Base-by-base conservation (phyloP, 2,329 filamentous ascomycete species). In the Aspergillus proliferans region DNA sequence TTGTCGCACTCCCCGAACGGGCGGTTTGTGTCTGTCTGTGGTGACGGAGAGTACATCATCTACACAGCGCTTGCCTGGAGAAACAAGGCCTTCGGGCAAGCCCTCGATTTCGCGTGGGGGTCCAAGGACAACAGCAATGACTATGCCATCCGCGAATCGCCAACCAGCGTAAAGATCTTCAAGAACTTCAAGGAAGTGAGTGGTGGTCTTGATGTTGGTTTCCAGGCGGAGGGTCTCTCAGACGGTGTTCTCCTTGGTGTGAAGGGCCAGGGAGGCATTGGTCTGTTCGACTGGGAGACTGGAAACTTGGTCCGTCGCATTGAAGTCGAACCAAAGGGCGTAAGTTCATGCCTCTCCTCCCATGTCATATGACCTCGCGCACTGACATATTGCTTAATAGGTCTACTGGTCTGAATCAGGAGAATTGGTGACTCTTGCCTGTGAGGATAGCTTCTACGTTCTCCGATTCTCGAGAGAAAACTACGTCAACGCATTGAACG, bases 391-490 rank as follows among this genome's bases (percentile, higher is more conserved):
- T 9, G 33, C 40, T n/a, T 14, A 30, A 43, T 54, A 86, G 78
- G 87, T 98, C 10, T 96, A 95, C 79, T 98, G 93, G 93, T 96
- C 91, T 3, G 93, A 97, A 63, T 94, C 85, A 57, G 93, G 93
- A 53, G 93, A 98, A 72, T 78, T 98, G 40, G 89, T 97, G 33
- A 82, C 88, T 6, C 82, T 98, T 62, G 91, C 91, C 15, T 97
- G 92, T 65, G 92, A 97, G 50, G 93, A 97, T 65, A 89, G 86
- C 36, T 96, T 90, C 71, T 98, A 97, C 66, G 88, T 98, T 45
- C 77, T 98, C 47, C 83, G 93, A 48, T 98, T 89, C 72, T 95
- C 89, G 10, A 79, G 91, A 50, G 92, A 97, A 61, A 86, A 85
- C 66, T 97, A 95, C 60, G 72, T 91, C 34, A 86, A 90, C 52